Percentiles rank a stretch among this genome's conserved stretches.
Evolutionary conservation across 768 basidiomycete genomes (phyloP).

Genomic region (Tulasnella sp.): DNA sequence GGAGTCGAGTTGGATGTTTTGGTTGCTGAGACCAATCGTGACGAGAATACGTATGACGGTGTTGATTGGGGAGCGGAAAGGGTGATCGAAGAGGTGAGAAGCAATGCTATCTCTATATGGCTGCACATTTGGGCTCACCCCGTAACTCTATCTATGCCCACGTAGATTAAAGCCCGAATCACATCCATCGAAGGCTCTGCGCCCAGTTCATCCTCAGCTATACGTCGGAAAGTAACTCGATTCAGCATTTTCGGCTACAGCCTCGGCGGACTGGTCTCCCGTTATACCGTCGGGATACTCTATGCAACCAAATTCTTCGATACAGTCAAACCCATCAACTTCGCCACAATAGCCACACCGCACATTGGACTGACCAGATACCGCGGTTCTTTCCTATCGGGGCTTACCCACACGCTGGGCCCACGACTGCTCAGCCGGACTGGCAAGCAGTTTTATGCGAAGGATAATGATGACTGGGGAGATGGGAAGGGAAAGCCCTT

Average conservation of each 20-base stretch:
- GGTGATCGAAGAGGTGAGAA: slow-evolving; percentile 69
- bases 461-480: slow-evolving; percentile 54
- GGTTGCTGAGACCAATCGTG: slow-evolving; percentile 61
- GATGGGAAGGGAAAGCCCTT: slow-evolving; percentile 48
- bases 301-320: slow-evolving; percentile 69
- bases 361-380: slow-evolving; percentile 71
- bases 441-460: slow-evolving; percentile 71
- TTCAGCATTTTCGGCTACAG: slow-evolving; percentile 77
- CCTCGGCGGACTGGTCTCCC: slow-evolving; percentile 71
- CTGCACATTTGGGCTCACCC: neutral
- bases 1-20: slow-evolving; percentile 53
- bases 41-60: slow-evolving; percentile 69
- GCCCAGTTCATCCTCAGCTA: slow-evolving; percentile 36
- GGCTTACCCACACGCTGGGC: slow-evolving; percentile 54
- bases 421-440: slow-evolving; percentile 70
- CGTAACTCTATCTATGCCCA: neutral
- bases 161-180: slow-evolving; percentile 57
- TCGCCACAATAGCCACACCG: slow-evolving; percentile 79
- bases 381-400: slow-evolving; percentile 53
- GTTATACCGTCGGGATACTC: slow-evolving; percentile 72
- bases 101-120: slow-evolving; percentile 28
- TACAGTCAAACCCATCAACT: slow-evolving; percentile 66
- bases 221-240: slow-evolving; percentile 53
- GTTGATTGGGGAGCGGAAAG: slow-evolving; percentile 82
- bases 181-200: slow-evolving; percentile 47